Evolutionary conservation across 2,329 filamentous ascomycete species (phyloP).

Genomic region (Colletotrichum tropicicola): DNA sequence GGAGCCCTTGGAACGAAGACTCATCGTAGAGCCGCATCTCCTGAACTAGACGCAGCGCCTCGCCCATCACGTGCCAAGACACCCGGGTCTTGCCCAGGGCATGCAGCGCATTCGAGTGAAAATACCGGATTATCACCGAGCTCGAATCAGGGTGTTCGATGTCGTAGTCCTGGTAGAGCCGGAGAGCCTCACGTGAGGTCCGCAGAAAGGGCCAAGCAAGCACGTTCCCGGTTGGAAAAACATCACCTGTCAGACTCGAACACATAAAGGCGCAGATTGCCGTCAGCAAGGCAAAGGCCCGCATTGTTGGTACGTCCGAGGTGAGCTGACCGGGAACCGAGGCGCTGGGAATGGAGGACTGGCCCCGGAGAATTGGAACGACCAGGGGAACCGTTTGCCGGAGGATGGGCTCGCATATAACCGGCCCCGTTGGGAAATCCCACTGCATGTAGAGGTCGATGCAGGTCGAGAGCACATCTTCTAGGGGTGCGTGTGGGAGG

Average conservation of each 20-base stretch:
- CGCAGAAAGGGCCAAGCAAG: constrained; percentile 48
- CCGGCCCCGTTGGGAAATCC: constrained; percentile 11
- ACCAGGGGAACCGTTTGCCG: background rate
- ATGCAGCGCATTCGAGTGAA: constrained; percentile 55
- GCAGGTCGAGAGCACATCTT: background rate
- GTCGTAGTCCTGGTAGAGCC: constrained; percentile 49
- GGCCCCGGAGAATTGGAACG: constrained; percentile 5
- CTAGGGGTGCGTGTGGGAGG: background rate
- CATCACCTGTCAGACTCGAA: constrained; percentile 48
- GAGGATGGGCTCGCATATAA: constrained; percentile 8
- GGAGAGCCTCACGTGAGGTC: constrained; percentile 47
- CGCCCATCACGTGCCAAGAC: constrained; percentile 56
- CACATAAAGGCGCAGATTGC: constrained; percentile 54
- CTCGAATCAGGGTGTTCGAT: constrained; percentile 51
- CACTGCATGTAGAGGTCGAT: constrained; percentile 20
- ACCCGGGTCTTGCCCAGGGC: constrained; percentile 51
- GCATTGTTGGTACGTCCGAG: background rate
- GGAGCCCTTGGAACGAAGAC: constrained; percentile 43
- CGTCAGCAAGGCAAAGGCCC: constrained; percentile 50
- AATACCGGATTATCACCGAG: constrained; percentile 53
- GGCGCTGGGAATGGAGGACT: background rate
- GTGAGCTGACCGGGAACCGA: background rate
- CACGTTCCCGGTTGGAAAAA: constrained; percentile 48
- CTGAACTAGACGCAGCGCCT: constrained; percentile 51
- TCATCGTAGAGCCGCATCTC: constrained; percentile 54